Conservation (phyloP, 345 rosid species). For the Mangifera indica region DNA sequence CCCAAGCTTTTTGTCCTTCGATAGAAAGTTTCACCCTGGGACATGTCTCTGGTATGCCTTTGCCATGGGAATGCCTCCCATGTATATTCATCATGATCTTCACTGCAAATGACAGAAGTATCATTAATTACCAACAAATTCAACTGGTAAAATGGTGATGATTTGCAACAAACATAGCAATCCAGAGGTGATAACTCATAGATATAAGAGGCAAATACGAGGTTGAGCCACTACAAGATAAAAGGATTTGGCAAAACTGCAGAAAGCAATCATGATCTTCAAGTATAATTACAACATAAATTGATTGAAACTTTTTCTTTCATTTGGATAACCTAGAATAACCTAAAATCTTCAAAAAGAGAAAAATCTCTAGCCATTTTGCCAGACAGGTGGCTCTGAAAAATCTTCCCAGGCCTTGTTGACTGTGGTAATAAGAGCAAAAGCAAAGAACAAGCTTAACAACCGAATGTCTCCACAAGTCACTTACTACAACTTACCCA, state of each 20-base stretch:
- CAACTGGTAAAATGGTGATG: not conserved
- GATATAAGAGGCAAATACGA: conserved; percentile 9
- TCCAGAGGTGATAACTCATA: not conserved
- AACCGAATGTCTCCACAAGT: not conserved
- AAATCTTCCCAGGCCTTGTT: not conserved
- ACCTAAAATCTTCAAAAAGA: not conserved
- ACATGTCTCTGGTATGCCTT: conserved; percentile 55
- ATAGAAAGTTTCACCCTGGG: conserved; percentile 41
- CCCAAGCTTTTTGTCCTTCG: conserved; percentile 43
- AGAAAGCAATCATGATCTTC: not conserved
- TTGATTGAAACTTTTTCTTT: not conserved
- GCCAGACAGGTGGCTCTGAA: not conserved
- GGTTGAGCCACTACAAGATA: conserved; percentile 8
- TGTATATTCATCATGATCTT: conserved; percentile 52
- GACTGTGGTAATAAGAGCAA: not conserved
- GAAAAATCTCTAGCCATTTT: not conserved
- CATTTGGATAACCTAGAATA: not conserved
- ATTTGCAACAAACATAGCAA: conserved; percentile 2
- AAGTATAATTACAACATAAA: conserved; percentile 1
- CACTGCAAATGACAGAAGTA: conserved; percentile 46
- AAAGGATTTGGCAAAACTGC: not conserved
- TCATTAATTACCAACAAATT: not conserved
- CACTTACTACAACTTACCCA: not conserved
- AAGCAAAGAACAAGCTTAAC: no score
- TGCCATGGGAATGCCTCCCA: conserved; percentile 75